Evolutionary conservation across 2,329 filamentous ascomycete species (phyloP).

Genomic region (Ampelomyces quisqualis): DNA sequence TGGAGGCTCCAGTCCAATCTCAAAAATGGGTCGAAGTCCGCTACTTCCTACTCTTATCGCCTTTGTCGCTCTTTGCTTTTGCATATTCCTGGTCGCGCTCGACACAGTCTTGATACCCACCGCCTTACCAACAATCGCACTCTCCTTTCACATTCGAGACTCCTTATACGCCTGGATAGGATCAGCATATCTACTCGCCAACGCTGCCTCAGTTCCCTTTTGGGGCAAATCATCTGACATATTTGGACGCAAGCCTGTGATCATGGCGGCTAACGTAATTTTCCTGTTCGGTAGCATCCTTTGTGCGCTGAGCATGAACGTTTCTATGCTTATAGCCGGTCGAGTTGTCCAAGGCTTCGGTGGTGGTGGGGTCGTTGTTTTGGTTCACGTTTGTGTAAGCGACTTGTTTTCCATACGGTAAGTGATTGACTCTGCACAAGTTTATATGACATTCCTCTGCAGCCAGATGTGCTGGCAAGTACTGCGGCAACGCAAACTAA

Average conservation of each 20-base stretch:
- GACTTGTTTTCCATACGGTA: conserved; percentile 54
- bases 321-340: conserved; percentile 56
- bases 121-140: conserved; percentile 64
- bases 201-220: conserved; percentile 43
- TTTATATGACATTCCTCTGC: no score
- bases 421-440: not conserved
- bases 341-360: conserved; percentile 57
- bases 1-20: no score
- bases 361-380: conserved; percentile 54
- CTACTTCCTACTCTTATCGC: conserved; percentile 18
- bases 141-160: conserved; percentile 61
- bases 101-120: conserved; percentile 64
- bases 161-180: conserved; percentile 79
- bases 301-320: conserved; percentile 51
- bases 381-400: conserved; percentile 57
- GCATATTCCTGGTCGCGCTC: conserved; percentile 47
- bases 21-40: not conserved
- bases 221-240: conserved; percentile 47
- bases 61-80: conserved; percentile 36
- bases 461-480: no score
- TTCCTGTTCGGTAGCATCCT: conserved; percentile 55
- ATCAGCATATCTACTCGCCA: conserved; percentile 43
- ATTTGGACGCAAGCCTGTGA: conserved; percentile 42
- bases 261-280: conserved; percentile 41
- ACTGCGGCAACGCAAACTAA: conserved; percentile 11